Evolutionary conservation across 2,329 filamentous ascomycete genomes (phyloP).

Genomic region (Xylaria sp.): DNA sequence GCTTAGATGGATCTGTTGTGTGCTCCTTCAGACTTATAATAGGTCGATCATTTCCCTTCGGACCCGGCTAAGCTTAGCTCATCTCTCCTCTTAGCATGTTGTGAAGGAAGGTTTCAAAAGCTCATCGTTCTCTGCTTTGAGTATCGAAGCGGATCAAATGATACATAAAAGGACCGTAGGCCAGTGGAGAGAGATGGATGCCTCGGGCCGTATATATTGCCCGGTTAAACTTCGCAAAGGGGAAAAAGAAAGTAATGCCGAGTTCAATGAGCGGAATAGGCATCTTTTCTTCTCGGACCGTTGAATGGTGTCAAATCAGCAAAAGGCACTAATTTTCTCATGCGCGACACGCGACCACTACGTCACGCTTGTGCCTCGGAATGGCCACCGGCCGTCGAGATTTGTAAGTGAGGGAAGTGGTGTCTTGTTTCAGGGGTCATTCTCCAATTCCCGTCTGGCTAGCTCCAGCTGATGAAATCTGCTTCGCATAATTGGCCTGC

Average conservation of each 20-base stretch:
- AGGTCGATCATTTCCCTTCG: conserved; percentile 16
- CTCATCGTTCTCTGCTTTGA: not conserved
- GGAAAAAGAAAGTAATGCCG: not conserved
- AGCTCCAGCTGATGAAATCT: conserved; percentile 3
- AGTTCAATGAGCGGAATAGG: not conserved
- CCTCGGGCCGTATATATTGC: too few relatives aligned
- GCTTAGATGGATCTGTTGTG: conserved; percentile 3
- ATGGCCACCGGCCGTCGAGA: not conserved
- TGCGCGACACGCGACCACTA: conserved; percentile 2
- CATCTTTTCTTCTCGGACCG: not conserved
- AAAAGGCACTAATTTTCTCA: conserved; percentile 10
- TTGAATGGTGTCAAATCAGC: conserved; percentile 21
- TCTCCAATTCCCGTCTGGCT: conserved; percentile 4
- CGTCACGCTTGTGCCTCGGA: conserved; percentile 20
- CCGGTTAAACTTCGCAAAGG: not conserved
- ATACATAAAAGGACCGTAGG: not conserved
- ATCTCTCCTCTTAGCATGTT: not conserved
- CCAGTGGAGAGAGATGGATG: not conserved
- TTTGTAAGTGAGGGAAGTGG: conserved; percentile 16
- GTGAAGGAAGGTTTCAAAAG: not conserved
- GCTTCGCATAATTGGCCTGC: not conserved
- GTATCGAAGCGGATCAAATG: not conserved
- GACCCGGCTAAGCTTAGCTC: not conserved
- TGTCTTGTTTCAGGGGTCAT: not conserved
- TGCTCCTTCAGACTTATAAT: conserved; percentile 7